These are phyloP conservation scores for Cephalotrichum gorgonifer DNA, from an alignment of 2,329 filamentous ascomycete genomes.

Conservation along the genomic window DNA sequence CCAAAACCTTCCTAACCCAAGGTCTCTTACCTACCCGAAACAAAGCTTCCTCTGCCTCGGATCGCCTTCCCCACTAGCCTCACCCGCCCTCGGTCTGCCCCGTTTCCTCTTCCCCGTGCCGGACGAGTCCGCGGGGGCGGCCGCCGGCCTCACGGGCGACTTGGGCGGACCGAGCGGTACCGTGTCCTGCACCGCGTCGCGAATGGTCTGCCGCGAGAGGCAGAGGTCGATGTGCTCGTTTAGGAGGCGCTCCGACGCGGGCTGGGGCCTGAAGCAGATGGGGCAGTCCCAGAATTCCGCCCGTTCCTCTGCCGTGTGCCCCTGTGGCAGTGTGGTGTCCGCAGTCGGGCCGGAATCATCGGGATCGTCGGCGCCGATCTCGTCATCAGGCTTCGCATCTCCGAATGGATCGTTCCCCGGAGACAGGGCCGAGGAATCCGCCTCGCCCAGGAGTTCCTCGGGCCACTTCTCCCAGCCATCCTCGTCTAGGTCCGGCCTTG, in stretches of 20 bases:
- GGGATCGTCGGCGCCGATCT: conserved; percentile 22
- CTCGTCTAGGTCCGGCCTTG: conserved; percentile 19
- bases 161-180: conserved; percentile 19
- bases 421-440: conserved; percentile 8
- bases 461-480: conserved; percentile 59
- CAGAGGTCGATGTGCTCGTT: conserved; percentile 92
- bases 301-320: conserved; percentile 18
- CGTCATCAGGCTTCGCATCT: not conserved
- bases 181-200: conserved; percentile 59
- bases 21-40: conserved; percentile 29
- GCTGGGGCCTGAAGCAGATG: conserved; percentile 69
- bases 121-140: not conserved
- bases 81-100: conserved; percentile 17
- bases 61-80: conserved; percentile 20
- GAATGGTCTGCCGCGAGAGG: conserved; percentile 76
- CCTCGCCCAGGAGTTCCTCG: conserved; percentile 44
- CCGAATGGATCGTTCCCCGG: not conserved
- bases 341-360: conserved; percentile 42
- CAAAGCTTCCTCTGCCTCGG: conserved; percentile 41
- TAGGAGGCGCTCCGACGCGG: conserved; percentile 64
- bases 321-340: too few species aligned
- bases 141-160: conserved; percentile 19
- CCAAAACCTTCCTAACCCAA: not conserved
- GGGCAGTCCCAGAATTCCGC: conserved; percentile 72
- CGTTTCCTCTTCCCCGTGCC: conserved; percentile 22